These are phyloP conservation scores for Venturia pyrina DNA, from an alignment of 2,329 filamentous ascomycete genomes.

Conservation along the genomic window DNA sequence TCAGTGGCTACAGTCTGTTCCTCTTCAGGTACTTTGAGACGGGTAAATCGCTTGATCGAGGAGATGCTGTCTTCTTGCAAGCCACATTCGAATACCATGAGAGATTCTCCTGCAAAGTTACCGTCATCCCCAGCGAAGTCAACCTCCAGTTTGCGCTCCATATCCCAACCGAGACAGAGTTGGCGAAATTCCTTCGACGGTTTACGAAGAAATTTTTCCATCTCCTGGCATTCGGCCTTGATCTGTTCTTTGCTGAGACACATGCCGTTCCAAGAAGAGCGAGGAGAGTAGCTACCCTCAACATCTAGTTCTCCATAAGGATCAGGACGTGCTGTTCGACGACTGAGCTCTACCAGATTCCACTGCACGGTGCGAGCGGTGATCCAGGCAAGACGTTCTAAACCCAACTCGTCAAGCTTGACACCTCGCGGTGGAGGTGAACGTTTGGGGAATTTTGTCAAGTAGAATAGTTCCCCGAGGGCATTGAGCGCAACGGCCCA, in stretches of 20 bases:
- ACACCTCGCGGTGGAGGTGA: conserved; percentile 26
- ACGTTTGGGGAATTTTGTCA: conserved; percentile 58
- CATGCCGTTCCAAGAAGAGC: conserved; percentile 66
- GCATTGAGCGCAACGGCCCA: conserved; percentile 96
- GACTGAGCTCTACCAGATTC: conserved; percentile 69
- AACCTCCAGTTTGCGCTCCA: conserved; percentile 74
- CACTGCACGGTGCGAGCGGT: conserved; percentile 71
- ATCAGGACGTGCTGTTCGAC: conserved; percentile 61
- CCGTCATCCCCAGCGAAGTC: conserved; percentile 80
- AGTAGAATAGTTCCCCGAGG: conserved; percentile 80
- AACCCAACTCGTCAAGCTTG: conserved; percentile 40
- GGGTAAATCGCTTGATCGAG: conserved; percentile 47
- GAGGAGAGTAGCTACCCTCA: conserved; percentile 69
- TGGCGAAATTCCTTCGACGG: conserved; percentile 70
- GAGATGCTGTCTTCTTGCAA: conserved; percentile 48
- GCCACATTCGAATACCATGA: conserved; percentile 67
- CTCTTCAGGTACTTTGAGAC: conserved; percentile 33
- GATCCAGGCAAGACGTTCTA: conserved; percentile 64
- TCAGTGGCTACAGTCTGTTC: neutral
- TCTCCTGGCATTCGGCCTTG: conserved; percentile 66
- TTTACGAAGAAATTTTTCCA: conserved; percentile 63
- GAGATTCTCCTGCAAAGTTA: conserved; percentile 62
- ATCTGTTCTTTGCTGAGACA: conserved; percentile 61
- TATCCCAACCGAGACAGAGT: conserved; percentile 80
- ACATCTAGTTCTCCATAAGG: conserved; percentile 59